Percentiles rank a stretch among this genome's conserved stretches.
Evolutionary conservation across 2,329 filamentous ascomycete genomes (phyloP).

Genomic region (Alternaria sp.): DNA sequence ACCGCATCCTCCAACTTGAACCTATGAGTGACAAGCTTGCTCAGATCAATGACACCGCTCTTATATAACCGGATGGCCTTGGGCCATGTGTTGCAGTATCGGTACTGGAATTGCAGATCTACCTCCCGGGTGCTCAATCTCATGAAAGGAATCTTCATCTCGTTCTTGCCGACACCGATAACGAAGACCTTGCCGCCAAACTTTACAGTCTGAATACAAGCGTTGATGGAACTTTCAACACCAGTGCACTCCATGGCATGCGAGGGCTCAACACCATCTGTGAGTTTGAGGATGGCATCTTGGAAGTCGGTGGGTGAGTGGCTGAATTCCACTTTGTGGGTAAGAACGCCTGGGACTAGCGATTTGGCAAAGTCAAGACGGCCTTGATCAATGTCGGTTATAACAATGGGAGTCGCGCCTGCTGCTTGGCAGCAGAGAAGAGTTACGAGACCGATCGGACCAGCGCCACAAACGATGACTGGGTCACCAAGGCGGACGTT

Average conservation of each 20-base stretch:
- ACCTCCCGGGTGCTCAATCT: slow-evolving; percentile 88
- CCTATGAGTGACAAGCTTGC: slow-evolving; percentile 84
- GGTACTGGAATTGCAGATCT: slow-evolving; percentile 95
- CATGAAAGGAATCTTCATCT: slow-evolving; percentile 98
- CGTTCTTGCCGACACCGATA: slow-evolving; percentile 93
- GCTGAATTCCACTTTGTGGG: slow-evolving; percentile 76
- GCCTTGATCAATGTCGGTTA: slow-evolving; percentile 93
- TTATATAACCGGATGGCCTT: slow-evolving; percentile 87
- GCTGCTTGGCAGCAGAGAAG: slow-evolving; percentile 81
- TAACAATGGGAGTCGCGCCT: slow-evolving; percentile 88
- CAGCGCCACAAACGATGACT: slow-evolving; percentile 89
- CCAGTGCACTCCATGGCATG: slow-evolving; percentile 93
- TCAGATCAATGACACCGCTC: slow-evolving; percentile 83
- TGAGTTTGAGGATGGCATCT: slow-evolving; percentile 71
- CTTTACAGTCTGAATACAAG: slow-evolving; percentile 88
- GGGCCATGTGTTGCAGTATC: slow-evolving; percentile 96
- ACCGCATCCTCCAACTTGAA: slow-evolving; percentile 86
- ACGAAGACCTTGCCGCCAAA: slow-evolving; percentile 98
- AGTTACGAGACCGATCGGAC: slow-evolving; percentile 91
- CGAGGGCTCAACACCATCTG: slow-evolving; percentile 78
- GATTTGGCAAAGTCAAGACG: slow-evolving; percentile 85
- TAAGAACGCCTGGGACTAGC: slow-evolving; percentile 79
- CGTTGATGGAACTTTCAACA: slow-evolving; percentile 85
- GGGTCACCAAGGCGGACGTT: slow-evolving; percentile 84
- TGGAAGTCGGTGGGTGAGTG: slow-evolving; percentile 75